Conservation (phyloP, 129 eudicot species). For the Artemisia tridentata region DNA sequence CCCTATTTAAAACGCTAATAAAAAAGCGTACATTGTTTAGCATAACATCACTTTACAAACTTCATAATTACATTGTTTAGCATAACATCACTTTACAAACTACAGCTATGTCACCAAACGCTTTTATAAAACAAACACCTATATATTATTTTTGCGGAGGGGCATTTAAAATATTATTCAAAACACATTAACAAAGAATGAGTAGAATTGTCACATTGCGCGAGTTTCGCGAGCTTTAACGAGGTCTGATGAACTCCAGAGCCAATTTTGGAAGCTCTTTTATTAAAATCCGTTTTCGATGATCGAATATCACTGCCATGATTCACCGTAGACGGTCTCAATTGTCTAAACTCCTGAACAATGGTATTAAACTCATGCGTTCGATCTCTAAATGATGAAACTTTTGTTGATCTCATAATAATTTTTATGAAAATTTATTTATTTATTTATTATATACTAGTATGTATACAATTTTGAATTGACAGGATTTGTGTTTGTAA, state of each 20-base stretch:
- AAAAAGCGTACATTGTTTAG: too few relatives aligned
- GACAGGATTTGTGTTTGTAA: background rate
- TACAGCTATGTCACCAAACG: too few relatives aligned
- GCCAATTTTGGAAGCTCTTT: conserved; percentile 84
- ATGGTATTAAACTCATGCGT: conserved; percentile 65
- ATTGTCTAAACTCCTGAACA: conserved; percentile 41
- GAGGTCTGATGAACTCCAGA: conserved; percentile 91
- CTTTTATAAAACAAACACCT: too few relatives aligned
- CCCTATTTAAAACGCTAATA: too few relatives aligned
- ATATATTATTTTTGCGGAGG: too few relatives aligned
- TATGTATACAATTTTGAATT: conserved; percentile 1
- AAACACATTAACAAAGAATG: too few relatives aligned
- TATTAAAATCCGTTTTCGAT: conserved; percentile 69
- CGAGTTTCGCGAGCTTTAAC: conserved; percentile 84
- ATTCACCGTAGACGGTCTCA: conserved; percentile 36
- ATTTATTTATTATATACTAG: conserved; percentile 16
- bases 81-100: too few relatives aligned
- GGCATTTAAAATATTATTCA: too few relatives aligned
- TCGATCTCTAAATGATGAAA: conserved; percentile 72
- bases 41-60: too few relatives aligned
- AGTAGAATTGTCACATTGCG: conserved; percentile 62
- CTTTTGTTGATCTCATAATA: conserved; percentile 46
- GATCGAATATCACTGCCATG: conserved; percentile 49
- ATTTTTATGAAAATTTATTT: background rate
- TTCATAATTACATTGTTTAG: too few relatives aligned